Evolutionary conservation across 2,329 filamentous ascomycete genomes (phyloP).

Genomic region (Aurifilum marmelostoma): DNA sequence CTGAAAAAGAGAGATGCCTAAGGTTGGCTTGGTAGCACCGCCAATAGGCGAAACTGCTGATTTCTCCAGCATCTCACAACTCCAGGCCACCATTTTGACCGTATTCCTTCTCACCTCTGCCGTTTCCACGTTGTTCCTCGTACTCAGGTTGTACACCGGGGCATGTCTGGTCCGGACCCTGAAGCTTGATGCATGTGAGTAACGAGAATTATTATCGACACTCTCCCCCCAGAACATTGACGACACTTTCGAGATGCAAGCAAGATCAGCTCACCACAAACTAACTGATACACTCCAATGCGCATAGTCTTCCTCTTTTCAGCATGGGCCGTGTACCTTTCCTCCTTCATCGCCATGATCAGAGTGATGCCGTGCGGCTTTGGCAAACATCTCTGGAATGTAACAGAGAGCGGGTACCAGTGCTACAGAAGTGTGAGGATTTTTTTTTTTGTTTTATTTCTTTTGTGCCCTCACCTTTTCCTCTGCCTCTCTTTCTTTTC

Average conservation of each 20-base stretch:
- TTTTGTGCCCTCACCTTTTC: too few species aligned
- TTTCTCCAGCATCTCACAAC: constrained; percentile 23
- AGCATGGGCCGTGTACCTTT: constrained; percentile 26
- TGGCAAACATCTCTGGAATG: constrained; percentile 28
- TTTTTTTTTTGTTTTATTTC: neutral
- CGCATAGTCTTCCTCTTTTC: constrained; percentile 24
- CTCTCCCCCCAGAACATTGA: too few species aligned
- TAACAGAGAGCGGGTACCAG: constrained; percentile 22
- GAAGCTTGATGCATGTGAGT: constrained; percentile 27
- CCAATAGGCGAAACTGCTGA: constrained; percentile 19
- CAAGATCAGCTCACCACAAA: neutral
- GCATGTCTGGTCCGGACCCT: constrained; percentile 22
- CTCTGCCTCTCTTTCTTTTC: too few species aligned
- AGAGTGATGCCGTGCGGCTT: constrained; percentile 27
- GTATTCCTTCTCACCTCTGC: constrained; percentile 25
- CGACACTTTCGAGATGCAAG: neutral
- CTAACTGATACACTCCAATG: neutral
- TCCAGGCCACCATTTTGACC: constrained; percentile 22
- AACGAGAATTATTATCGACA: neutral
- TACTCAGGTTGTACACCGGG: constrained; percentile 23
- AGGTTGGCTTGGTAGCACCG: constrained; percentile 22
- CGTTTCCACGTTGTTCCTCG: constrained; percentile 21
- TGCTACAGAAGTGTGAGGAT: constrained; percentile 26
- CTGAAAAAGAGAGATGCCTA: constrained; percentile 15
- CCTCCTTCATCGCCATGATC: constrained; percentile 27